A percentile compares a stretch with the other conserved stretches of the same genome.
phyloP scores from a whole-genome alignment of 2,329 filamentous ascomycete species.

The Grosmannia clavigera region DNA sequence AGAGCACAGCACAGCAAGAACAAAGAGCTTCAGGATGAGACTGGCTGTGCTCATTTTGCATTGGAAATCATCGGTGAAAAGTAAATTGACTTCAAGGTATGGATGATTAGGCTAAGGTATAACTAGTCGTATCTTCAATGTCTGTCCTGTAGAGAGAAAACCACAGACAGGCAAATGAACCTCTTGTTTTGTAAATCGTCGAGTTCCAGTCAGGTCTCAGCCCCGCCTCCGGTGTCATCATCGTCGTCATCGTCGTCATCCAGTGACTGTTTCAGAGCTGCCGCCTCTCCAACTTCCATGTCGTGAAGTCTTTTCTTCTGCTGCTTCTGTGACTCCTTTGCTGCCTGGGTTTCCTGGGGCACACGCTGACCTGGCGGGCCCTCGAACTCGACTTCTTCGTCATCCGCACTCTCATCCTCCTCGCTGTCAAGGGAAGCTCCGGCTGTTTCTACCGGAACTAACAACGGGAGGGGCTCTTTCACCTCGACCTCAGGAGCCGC shows the following conservation, averaged over 20 bases:
- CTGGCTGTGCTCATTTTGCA: neutral
- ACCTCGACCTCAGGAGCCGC: neutral
- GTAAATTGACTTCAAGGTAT: neutral
- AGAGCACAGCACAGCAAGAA: neutral
- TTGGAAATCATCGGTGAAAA: neutral
- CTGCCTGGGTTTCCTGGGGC: slow-evolving; percentile 31
- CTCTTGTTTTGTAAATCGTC: neutral
- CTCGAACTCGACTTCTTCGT: slow-evolving; percentile 30
- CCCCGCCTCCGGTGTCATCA: slow-evolving; percentile 42
- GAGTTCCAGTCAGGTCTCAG: neutral
- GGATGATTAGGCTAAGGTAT: neutral
- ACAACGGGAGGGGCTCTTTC: neutral
- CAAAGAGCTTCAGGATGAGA: neutral
- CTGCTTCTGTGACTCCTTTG: slow-evolving; percentile 30
- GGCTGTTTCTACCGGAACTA: slow-evolving; percentile 8
- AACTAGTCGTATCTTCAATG: neutral
- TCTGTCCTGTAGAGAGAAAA: neutral
- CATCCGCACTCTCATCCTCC: slow-evolving; percentile 31
- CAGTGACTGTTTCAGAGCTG: slow-evolving; percentile 26
- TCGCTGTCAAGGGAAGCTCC: slow-evolving; percentile 21
- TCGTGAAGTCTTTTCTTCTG: slow-evolving; percentile 43
- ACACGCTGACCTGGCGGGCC: slow-evolving; percentile 25
- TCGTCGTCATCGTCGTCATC: slow-evolving; percentile 37
- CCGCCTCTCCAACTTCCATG: slow-evolving; percentile 48
- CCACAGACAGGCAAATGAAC: neutral